phyloP scores from a whole-genome alignment of 495 filamentous ascomycete genomes.

The Penicillium macrosclerotiorum region DNA sequence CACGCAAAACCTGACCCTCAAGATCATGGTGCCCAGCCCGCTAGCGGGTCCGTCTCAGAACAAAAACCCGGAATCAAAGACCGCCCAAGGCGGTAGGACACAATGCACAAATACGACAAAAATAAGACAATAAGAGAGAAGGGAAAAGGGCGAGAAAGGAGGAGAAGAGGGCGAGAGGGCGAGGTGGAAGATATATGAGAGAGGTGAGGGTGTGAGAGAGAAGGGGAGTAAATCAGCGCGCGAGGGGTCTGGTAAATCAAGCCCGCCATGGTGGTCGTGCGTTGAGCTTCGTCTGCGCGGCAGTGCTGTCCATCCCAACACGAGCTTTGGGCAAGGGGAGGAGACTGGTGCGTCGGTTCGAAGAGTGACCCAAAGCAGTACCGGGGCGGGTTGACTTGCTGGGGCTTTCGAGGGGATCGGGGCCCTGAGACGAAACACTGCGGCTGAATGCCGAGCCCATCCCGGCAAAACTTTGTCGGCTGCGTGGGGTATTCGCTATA shows the following conservation, averaged over 20 bases:
- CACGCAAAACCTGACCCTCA: conserved; percentile 28
- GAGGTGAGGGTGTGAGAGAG: neutral
- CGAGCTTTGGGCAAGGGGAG: conserved; percentile 45
- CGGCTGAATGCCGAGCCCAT: conserved; percentile 29
- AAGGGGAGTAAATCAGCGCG: neutral
- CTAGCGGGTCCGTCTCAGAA: neutral
- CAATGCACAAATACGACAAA: conserved; percentile 16
- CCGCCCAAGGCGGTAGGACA: conserved; percentile 4
- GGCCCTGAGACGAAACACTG: conserved; percentile 30
- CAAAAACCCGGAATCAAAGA: no score
- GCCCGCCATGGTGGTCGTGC: conserved; percentile 42
- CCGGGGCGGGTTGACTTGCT: conserved; percentile 40
- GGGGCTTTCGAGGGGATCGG: conserved; percentile 27
- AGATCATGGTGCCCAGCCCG: conserved; percentile 8
- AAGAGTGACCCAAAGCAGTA: conserved; percentile 45
- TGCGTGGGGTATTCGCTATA: conserved; percentile 36
- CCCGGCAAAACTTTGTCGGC: conserved; percentile 43
- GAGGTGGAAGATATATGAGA: conserved; percentile 1
- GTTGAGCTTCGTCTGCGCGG: conserved; percentile 30
- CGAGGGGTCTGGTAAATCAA: conserved; percentile 7
- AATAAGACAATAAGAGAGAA: conserved; percentile 8
- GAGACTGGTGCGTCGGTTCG: conserved; percentile 48
- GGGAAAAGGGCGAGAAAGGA: conserved; percentile 5
- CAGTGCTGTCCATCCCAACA: conserved; percentile 26
- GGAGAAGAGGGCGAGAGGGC: conserved; percentile 1